Base-by-base conservation (phyloP, 1,284 basidiomycete genomes). In the Megacollybia platyphylla region DNA sequence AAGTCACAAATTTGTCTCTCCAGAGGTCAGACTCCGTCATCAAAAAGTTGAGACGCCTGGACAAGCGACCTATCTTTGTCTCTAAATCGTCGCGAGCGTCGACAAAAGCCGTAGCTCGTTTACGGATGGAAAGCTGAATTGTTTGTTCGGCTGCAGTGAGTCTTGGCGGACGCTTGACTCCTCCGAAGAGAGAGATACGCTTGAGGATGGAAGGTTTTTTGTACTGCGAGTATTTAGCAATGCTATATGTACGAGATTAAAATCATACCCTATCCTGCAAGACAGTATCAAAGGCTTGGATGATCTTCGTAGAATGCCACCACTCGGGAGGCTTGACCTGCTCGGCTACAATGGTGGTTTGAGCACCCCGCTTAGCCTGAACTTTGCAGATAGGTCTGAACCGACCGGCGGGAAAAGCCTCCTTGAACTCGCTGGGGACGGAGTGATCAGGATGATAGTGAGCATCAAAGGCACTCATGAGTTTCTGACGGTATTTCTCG, bases 1-100 rank as follows among this genome's bases (percentile, higher is more conserved):
- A 91, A 20, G 86, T 86, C 35, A 90, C 85, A 52, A 91, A 91
- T 59, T 91, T 91, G 63, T 88, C 86, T 48, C 87, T 69, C 87
- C 87, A 91, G 36, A 91, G 65, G 56, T 91, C 87, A 10, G 78
- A 80, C 61, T 91, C 87, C 4, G 85, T 88, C 85, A 91, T 89
- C 52, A 91, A 67, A 68, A 91, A 91, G 63, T 91, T 90, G 50
- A 91, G 72, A 34, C 87, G 71, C 46, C 85, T 73, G 36, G 81
- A 84, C 31, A 89, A 68, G 37, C 85, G 76, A 30, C 86, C 86
- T 50, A 89, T 88, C 69, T 89, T 91, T 42, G 86, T 86, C 66
- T 92, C 89, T 20, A 91, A 73, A 54, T 91, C 87, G 57, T 92
- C 89, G 38, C 89, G 77, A 11, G 89, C 87, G 55, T 96, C 91